Percentiles rank a stretch among this genome's conserved stretches.
Conservation (phyloP, 139 green algal genomes). For the Chlamydomonas sphaeroides region DNA sequence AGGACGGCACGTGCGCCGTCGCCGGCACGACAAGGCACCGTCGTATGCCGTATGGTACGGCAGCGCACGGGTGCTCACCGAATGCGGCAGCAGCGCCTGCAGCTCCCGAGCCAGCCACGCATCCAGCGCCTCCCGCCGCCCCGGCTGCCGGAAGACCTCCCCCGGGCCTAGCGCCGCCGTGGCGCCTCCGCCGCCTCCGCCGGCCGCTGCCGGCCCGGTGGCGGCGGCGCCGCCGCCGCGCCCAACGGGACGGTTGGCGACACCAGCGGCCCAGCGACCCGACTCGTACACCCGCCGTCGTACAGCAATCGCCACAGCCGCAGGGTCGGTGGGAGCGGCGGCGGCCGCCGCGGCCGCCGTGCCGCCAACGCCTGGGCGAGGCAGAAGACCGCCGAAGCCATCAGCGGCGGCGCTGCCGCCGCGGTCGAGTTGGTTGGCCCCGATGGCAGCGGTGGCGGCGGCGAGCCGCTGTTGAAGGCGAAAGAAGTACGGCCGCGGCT, state of each 20-base stretch:
- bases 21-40: no score
- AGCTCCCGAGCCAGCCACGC: constrained; percentile 19
- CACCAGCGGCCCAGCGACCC: background rate
- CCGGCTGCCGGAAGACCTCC: background rate
- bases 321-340: no score
- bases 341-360: background rate
- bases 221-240: background rate
- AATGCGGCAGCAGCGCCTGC: background rate
- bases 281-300: constrained; percentile 21
- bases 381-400: background rate
- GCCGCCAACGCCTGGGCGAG: background rate
- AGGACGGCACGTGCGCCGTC: no score
- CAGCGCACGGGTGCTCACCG: no score
- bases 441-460: background rate
- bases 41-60: no score
- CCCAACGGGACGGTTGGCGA: background rate
- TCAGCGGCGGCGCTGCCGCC: no score
- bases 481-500: constrained; percentile 34
- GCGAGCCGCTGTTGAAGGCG: constrained; percentile 20
- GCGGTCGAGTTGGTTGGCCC: no score
- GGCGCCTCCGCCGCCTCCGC: background rate
- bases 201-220: background rate
- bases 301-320: background rate
- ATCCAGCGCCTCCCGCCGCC: background rate
- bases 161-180: background rate